Evolutionary conservation across 305 asterid genomes (phyloP).

Genomic region (Ajuga reptans): DNA sequence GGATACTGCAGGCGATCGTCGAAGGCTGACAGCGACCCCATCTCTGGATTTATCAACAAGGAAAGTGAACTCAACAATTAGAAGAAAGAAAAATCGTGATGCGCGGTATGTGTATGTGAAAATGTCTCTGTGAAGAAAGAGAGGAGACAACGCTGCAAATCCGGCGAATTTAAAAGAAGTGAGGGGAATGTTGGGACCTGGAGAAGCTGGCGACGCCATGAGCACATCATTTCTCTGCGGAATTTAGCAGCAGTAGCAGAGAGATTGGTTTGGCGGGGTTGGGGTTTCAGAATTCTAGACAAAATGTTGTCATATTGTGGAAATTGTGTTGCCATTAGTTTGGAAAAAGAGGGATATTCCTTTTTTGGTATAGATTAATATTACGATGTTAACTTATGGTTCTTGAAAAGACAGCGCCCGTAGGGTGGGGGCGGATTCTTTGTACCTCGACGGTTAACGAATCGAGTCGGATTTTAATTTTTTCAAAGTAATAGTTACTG

Average conservation of each 20-base stretch:
- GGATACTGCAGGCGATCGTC: slow-evolving; percentile 40
- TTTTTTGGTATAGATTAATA: not conserved
- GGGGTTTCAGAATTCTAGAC: not conserved
- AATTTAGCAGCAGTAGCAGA: not conserved
- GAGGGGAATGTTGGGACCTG: not conserved
- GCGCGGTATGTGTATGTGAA: not conserved
- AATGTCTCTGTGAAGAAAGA: not conserved
- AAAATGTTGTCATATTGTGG: slow-evolving; percentile 21
- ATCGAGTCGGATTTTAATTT: no score
- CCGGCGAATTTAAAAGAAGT: not conserved
- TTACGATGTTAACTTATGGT: not conserved
- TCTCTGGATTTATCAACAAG: slow-evolving; percentile 10
- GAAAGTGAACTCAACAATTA: not conserved
- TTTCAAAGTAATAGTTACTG: no score
- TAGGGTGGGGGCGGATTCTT: no score
- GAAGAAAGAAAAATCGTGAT: not conserved
- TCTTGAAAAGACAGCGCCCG: not conserved
- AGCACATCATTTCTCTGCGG: slow-evolving; percentile 7
- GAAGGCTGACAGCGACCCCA: slow-evolving; percentile 44
- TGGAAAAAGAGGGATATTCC: not conserved
- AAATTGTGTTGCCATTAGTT: slow-evolving; percentile 20
- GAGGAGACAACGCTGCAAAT: not conserved
- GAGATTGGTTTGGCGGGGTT: not conserved
- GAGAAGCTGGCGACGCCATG: slow-evolving; percentile 12
- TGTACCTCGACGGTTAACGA: no score